Percentiles rank a stretch among this genome's conserved stretches.
These are phyloP conservation scores for Tetrahymena elliotti DNA, from an alignment of 73 alveolate species.

Conservation along the genomic window DNA sequence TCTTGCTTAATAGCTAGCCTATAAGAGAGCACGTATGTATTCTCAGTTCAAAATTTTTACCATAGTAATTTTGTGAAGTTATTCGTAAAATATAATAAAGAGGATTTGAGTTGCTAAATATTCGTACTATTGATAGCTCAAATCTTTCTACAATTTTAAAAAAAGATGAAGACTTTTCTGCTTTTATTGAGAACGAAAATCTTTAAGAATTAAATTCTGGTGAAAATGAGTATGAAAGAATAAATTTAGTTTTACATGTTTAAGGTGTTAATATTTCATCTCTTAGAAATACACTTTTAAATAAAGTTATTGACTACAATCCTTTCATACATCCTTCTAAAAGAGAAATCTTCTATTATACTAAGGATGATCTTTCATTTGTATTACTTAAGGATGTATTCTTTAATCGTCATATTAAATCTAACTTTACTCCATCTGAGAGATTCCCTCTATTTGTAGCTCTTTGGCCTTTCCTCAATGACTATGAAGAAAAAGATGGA, in stretches of 20 bases:
- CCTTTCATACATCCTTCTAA: neutral
- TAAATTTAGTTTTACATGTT: neutral
- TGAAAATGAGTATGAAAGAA: neutral
- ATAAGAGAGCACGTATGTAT: neutral
- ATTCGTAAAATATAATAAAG: neutral
- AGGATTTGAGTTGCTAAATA: neutral
- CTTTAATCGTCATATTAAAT: neutral
- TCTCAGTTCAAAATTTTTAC: neutral
- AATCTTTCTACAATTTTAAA: neutral
- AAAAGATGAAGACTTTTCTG: neutral
- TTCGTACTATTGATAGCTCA: neutral
- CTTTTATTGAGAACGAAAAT: neutral
- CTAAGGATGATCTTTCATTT: neutral
- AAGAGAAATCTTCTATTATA: neutral
- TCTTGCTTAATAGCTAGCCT: neutral
- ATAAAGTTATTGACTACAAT: neutral
- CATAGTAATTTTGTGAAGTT: neutral
- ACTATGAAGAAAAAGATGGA: neutral
- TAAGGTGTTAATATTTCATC: neutral
- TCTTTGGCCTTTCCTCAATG: neutral
- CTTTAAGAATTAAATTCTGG: neutral
- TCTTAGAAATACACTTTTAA: neutral
- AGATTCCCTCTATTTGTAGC: neutral
- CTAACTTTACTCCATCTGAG: neutral
- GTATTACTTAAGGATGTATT: neutral